Evolutionary conservation across 177 flowering plant genomes (phyloP).

Genomic region (Vitis hybrid): DNA sequence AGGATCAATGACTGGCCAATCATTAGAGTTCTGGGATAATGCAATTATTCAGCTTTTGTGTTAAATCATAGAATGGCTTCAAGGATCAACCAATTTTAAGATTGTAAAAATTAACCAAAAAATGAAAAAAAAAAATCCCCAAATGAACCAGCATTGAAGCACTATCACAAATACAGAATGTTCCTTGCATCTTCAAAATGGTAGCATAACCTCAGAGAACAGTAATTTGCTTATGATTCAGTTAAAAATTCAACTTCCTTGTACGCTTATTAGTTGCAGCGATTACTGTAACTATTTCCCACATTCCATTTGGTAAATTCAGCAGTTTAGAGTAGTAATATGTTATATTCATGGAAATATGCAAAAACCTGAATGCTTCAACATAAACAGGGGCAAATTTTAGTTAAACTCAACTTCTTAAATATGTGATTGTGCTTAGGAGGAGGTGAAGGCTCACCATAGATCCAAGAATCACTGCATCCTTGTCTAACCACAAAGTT

Average conservation of each 20-base stretch:
- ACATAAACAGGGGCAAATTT: too few species aligned
- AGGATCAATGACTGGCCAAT: conserved; percentile 73
- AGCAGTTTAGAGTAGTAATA: too few species aligned
- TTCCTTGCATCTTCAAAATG: neutral
- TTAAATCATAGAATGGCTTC: neutral
- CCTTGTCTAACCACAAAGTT: conserved; percentile 59
- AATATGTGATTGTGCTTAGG: neutral
- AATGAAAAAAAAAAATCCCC: too few species aligned
- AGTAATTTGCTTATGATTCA: neutral
- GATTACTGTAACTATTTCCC: too few species aligned
- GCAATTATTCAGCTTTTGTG: neutral
- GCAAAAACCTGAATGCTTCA: too few species aligned
- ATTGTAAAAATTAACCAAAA: neutral
- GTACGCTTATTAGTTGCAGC: too few species aligned
- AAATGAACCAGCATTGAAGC: neutral
- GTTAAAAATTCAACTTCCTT: neutral
- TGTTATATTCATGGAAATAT: too few species aligned
- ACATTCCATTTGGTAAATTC: too few species aligned
- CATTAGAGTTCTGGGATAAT: conserved; percentile 46
- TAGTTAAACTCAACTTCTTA: too few species aligned
- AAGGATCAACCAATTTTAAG: neutral
- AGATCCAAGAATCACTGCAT: conserved; percentile 75
- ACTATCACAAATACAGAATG: neutral
- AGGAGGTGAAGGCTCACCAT: conserved; percentile 29
- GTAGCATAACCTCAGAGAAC: neutral